Evolutionary conservation across 139 green algal species (phyloP), one percentile per base, ranked within the genome.

Genomic region (Tetradesmus obliquus): DNA sequence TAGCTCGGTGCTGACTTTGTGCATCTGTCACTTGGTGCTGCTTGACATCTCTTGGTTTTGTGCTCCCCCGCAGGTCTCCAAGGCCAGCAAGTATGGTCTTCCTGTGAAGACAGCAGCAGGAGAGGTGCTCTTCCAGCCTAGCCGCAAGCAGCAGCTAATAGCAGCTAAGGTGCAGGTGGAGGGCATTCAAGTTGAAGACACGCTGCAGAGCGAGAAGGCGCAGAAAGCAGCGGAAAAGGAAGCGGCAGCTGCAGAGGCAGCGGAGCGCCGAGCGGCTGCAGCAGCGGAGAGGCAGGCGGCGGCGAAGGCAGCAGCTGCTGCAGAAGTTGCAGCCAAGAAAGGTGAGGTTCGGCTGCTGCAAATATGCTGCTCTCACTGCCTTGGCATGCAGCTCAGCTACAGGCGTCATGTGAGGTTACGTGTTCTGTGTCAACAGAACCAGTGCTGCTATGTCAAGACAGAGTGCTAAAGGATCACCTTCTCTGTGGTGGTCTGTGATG

Each of bases 41-140:
- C 32, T 45, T 55, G 20, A n/a, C 20, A 4, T 58, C 32, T 84
- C 24, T 22, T 55, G 20, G 7, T 58, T 20, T 15, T 84, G 32
- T 62, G 80, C 13, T 62, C 10, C 17, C 10, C 32, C 62, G 71
- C 17, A 84, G 82, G 83, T 24, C 69, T 13, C 45, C 83, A 89
- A 86, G n/a, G 87, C 85, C 45, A 91, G 20, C n/a, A 60, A n/a
- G 51, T 24, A 60, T 8, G 90, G 87, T 6, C 94, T 97, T 53
- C 95, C 95, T 20, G 72, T 96, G 55, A 97, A 97, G 79, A 94
- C 94, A 2, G 24, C 92, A 6, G 88, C 93, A 4, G 95, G 95
- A 0, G 82, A 94, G 5, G 76, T 97, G 3, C 32, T 96, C 15
- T 96, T 93, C 82, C 82, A 94, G 69, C 24, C 88, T 5, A 91